Evolutionary conservation across 148 eudicot species (phyloP).

Genomic region (Silene latifolia): DNA sequence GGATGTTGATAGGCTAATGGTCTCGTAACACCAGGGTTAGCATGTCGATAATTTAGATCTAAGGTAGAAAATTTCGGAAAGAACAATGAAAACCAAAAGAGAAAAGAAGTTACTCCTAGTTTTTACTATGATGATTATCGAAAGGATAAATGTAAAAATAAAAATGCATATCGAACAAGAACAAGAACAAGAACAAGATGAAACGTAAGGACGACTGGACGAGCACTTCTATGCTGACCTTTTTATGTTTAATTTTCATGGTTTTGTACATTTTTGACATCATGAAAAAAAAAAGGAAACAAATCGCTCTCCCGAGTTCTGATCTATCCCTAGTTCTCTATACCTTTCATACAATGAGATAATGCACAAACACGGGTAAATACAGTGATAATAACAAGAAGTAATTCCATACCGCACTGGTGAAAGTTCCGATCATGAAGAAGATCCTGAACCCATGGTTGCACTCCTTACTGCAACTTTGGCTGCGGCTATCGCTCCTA

Average conservation of each 20-base stretch:
- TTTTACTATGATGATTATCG: no score
- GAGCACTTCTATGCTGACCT: constrained; percentile 3
- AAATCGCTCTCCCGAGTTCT: not conserved
- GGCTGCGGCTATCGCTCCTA: constrained; percentile 70
- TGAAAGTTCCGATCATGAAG: constrained; percentile 29
- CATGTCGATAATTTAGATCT: no score
- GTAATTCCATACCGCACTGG: not conserved
- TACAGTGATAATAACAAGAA: not conserved
- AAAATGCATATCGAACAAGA: no score
- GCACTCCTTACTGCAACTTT: constrained; percentile 75
- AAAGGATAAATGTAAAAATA: no score
- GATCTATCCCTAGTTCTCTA: constrained; percentile 3
- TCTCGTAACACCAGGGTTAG: no score
- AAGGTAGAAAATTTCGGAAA: no score
- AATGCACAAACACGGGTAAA: not conserved
- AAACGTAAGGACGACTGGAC: constrained; percentile 8
- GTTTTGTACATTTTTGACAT: constrained; percentile 13
- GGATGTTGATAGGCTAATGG: not conserved
- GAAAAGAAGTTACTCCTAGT: no score
- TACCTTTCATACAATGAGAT: constrained; percentile 7
- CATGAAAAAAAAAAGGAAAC: not conserved
- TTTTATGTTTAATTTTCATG: not conserved
- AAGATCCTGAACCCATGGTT: constrained; percentile 52
- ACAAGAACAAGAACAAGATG: not conserved
- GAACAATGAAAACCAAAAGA: no score